Conservation (phyloP, 2,329 filamentous ascomycete species). For the Nakataea oryzae region DNA sequence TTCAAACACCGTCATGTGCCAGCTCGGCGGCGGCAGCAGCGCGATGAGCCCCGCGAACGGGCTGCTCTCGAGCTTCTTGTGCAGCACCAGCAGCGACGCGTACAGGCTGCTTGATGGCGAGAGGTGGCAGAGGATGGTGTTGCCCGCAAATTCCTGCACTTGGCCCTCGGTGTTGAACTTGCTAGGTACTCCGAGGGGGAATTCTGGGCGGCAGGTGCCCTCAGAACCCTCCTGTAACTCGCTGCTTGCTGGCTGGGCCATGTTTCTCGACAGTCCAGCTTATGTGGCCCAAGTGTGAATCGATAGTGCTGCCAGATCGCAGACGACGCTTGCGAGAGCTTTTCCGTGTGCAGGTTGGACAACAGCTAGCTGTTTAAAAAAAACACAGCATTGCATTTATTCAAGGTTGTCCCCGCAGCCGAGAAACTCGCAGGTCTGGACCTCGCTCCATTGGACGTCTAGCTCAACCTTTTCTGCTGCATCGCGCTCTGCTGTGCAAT, state of each 20-base stretch:
- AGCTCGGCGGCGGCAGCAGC: slow-evolving; percentile 13
- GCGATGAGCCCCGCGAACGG: slow-evolving; percentile 9
- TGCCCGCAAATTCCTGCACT: slow-evolving; percentile 14
- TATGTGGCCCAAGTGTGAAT: too few species aligned
- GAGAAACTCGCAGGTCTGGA: too few species aligned
- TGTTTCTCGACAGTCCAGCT: too few species aligned
- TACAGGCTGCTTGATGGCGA: slow-evolving; percentile 8
- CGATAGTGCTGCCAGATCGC: too few species aligned
- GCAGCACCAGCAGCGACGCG: slow-evolving; percentile 10
- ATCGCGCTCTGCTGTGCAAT: neutral
- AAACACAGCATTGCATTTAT: neutral
- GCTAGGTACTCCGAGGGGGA: neutral
- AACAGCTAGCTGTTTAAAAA: too few species aligned
- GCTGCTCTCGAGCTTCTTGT: slow-evolving; percentile 9
- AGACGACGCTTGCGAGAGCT: too few species aligned
- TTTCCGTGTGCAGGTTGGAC: too few species aligned
- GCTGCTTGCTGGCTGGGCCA: neutral
- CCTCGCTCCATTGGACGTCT: neutral
- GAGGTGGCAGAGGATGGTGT: slow-evolving; percentile 16
- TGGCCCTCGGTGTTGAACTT: slow-evolving; percentile 14
- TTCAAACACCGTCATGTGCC: slow-evolving; percentile 18
- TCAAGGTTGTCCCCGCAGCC: neutral
- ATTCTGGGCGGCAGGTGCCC: neutral
- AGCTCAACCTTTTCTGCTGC: neutral
- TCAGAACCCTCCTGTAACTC: neutral